Evolutionary conservation across 331 rosid species (phyloP).

Genomic region (Acacia pycnantha): DNA sequence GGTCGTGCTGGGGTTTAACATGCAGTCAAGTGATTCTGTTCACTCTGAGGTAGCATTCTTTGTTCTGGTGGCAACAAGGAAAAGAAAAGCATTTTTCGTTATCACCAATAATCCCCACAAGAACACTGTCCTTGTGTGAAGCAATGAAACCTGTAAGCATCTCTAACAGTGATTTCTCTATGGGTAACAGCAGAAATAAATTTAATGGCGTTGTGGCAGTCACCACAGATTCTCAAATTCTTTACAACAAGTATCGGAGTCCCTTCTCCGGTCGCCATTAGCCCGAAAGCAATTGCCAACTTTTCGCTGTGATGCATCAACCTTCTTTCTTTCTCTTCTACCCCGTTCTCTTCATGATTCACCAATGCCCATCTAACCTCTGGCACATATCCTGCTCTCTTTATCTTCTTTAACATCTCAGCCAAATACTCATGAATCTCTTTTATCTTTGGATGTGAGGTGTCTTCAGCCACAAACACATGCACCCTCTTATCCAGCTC

Average conservation of each 20-base stretch:
- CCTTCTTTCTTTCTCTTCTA: slow-evolving; percentile 65
- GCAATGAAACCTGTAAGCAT: slow-evolving; percentile 77
- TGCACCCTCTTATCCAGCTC: slow-evolving; percentile 67
- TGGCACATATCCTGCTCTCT: slow-evolving; percentile 67
- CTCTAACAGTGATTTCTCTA: slow-evolving; percentile 85
- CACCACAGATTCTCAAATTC: slow-evolving; percentile 85
- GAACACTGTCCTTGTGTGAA: slow-evolving; percentile 74
- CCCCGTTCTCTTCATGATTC: slow-evolving; percentile 48
- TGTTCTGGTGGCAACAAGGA: not conserved
- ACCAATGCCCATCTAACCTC: slow-evolving; percentile 66
- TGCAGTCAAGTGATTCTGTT: not conserved
- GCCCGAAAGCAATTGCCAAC: slow-evolving; percentile 76
- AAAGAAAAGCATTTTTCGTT: not conserved
- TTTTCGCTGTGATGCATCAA: slow-evolving; percentile 78
- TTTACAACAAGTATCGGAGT: slow-evolving; percentile 74
- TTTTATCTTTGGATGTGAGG: slow-evolving; percentile 70
- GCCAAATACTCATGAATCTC: slow-evolving; percentile 67
- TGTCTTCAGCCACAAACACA: slow-evolving; percentile 79
- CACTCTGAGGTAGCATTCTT: not conserved
- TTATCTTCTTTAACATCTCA: slow-evolving; percentile 62
- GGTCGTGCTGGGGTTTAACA: not conserved
- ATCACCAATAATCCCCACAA: slow-evolving; percentile 86
- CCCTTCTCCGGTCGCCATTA: slow-evolving; percentile 61
- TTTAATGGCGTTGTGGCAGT: slow-evolving; percentile 85
- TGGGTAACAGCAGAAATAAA: slow-evolving; percentile 57